Conservation (phyloP, 495 filamentous ascomycete species). For the Podospora sp. region DNA sequence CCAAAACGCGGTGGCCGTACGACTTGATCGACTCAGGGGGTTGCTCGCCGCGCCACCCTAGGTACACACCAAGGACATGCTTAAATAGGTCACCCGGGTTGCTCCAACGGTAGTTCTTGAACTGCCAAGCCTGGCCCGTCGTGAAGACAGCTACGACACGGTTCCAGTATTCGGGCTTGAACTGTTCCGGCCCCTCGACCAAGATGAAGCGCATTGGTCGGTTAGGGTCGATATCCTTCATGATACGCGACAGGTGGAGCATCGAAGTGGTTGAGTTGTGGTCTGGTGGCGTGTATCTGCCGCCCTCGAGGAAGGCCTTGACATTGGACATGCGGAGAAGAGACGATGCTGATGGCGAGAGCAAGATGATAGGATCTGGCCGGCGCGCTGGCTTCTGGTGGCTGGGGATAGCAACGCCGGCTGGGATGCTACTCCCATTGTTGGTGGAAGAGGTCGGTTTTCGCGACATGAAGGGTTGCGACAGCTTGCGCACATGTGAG, state of each 20-base stretch:
- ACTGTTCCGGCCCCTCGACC: conserved; percentile 87
- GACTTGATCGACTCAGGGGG: conserved; percentile 72
- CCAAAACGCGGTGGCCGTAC: conserved; percentile 83
- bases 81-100: conserved; percentile 85
- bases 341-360: conserved; percentile 96
- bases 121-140: conserved; percentile 97
- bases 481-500: conserved; percentile 86
- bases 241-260: conserved; percentile 76
- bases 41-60: conserved; percentile 88
- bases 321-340: conserved; percentile 97
- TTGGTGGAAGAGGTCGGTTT: conserved; percentile 42
- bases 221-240: conserved; percentile 71
- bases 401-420: conserved; percentile 43
- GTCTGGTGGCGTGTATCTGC: conserved; percentile 78
- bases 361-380: conserved; percentile 92
- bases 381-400: conserved; percentile 60
- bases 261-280: conserved; percentile 69
- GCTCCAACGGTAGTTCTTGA: conserved; percentile 96
- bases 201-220: conserved; percentile 90
- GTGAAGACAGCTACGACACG: conserved; percentile 97
- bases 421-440: conserved; percentile 35
- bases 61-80: conserved; percentile 82
- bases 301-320: conserved; percentile 89
- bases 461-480: conserved; percentile 75
- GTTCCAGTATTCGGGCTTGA: conserved; percentile 97